Base-by-base conservation (phyloP, 192 early-diverging fungal genomes). In the Cladochytrium replicatum region DNA sequence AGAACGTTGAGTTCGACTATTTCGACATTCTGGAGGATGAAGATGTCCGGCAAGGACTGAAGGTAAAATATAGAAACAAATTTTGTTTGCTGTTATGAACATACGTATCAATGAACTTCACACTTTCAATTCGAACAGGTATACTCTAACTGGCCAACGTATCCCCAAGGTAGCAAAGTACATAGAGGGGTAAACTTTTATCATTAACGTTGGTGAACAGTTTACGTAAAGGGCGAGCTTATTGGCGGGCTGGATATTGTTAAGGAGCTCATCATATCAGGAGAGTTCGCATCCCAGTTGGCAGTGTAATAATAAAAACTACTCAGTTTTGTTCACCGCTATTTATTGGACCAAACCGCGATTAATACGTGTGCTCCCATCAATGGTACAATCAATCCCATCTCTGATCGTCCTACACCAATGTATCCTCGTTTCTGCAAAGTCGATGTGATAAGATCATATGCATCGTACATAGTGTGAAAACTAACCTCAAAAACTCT, bases 241-340 rank as follows among this genome's bases (percentile, higher is more conserved):
- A 48, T 89, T 21, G 94, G 94, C 30, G 94, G 94, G 19, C 66
- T 96, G 56, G 94, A 98, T 60, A 92, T 98, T 71, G 79, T 98
- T 24, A 79, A 83, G 40, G 92, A 96, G 63, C 80, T 98, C 86
- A 74, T 87, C 19, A 60, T 48, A 23, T 30, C 48, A n/a, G 71
- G 71, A 6, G 69, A 72, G 23, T 58, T n/a, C n/a, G n/a, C n/a
- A n/a, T n/a, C n/a, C n/a, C n/a, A n/a, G n/a, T 58, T 7, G 27
- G 34, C n/a, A 34, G 26, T 11, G 39, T 54, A 4, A 7, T 58
- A 6, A 13, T 52, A 49, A 49, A 45, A 28, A n/a, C n/a, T n/a
- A n/a, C n/a, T n/a, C n/a, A n/a, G n/a, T n/a, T n/a, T n/a, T n/a
- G n/a, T n/a, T n/a, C n/a, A n/a, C n/a, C n/a, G n/a, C n/a, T n/a